These are phyloP conservation scores for Pseudocercospora crystallina DNA, from an alignment of 2,329 filamentous ascomycete genomes.

Conservation along the genomic window DNA sequence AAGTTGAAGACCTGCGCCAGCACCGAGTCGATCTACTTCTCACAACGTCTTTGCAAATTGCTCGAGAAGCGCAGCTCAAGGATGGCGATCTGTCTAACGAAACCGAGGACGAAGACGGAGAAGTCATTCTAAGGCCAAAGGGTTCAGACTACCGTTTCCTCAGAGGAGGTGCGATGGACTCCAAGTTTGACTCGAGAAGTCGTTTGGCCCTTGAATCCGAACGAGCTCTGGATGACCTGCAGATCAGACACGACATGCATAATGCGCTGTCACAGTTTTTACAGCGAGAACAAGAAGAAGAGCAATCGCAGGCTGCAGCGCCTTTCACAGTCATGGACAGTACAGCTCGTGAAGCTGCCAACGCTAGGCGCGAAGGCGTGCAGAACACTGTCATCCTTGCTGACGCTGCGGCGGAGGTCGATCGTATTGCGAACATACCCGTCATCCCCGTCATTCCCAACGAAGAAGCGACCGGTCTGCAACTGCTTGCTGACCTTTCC, in stretches of 20 bases:
- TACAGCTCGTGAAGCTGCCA: conserved; percentile 42
- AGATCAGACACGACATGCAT: conserved; percentile 26
- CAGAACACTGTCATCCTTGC: conserved; percentile 34
- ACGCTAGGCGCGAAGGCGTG: conserved; percentile 38
- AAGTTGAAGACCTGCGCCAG: conserved; percentile 32
- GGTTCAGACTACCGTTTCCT: conserved; percentile 32
- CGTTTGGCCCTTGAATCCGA: conserved; percentile 28
- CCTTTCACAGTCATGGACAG: conserved; percentile 45
- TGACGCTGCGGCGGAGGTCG: conserved; percentile 37
- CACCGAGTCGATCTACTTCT: conserved; percentile 30
- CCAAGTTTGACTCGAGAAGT: conserved; percentile 32
- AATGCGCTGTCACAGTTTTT: conserved; percentile 29
- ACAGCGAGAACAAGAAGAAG: conserved; percentile 30
- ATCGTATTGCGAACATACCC: conserved; percentile 22
- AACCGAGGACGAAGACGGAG: conserved; percentile 39
- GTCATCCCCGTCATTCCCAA: conserved; percentile 37
- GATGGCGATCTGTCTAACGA: conserved; percentile 12
- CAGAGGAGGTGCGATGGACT: conserved; percentile 24
- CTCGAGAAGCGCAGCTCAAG: conserved; percentile 23
- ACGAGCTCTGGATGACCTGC: conserved; percentile 24
- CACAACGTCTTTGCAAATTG: conserved; percentile 31
- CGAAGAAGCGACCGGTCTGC: conserved; percentile 42
- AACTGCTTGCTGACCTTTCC: conserved; percentile 31
- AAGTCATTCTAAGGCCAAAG: conserved; percentile 38
- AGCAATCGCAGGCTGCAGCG: conserved; percentile 10